Conservation (phyloP, 2,329 filamentous ascomycete genomes). For the Penicillium palitans region DNA sequence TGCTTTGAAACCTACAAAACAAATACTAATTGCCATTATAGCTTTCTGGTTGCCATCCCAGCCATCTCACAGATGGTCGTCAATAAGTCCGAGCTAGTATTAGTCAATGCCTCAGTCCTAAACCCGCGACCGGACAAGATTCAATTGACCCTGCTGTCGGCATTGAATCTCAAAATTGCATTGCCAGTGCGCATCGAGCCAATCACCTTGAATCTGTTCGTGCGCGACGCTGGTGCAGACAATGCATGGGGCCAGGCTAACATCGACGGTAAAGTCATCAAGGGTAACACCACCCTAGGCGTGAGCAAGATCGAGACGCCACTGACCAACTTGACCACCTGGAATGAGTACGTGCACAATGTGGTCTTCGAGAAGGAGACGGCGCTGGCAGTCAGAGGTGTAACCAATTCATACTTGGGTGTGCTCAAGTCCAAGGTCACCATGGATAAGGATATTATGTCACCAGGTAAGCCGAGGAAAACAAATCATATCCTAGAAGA, state of each 20-base stretch:
- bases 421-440: constrained; percentile 36
- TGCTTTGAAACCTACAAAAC: neutral
- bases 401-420: constrained; percentile 34
- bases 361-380: constrained; percentile 32
- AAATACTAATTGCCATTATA: constrained; percentile 15
- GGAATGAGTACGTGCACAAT: constrained; percentile 36
- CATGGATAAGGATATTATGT: constrained; percentile 36
- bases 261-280: constrained; percentile 28
- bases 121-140: constrained; percentile 37
- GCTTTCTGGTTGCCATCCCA: constrained; percentile 44
- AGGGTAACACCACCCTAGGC: constrained; percentile 39
- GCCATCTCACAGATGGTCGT: constrained; percentile 44
- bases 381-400: constrained; percentile 29
- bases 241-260: constrained; percentile 32
- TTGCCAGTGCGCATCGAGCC: constrained; percentile 41
- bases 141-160: constrained; percentile 36
- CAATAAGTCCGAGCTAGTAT: constrained; percentile 38
- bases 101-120: constrained; percentile 38
- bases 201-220: constrained; percentile 36
- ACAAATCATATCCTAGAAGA: neutral
- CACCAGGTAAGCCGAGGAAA: constrained; percentile 33
- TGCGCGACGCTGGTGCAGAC: constrained; percentile 28
- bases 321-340: constrained; percentile 28
- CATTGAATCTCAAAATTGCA: constrained; percentile 38
- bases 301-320: constrained; percentile 26